Percentiles rank a stretch among this genome's conserved stretches.
phyloP scores from a whole-genome alignment of 371 early-diverging fungal genomes.

The Mortierella sp. region DNA sequence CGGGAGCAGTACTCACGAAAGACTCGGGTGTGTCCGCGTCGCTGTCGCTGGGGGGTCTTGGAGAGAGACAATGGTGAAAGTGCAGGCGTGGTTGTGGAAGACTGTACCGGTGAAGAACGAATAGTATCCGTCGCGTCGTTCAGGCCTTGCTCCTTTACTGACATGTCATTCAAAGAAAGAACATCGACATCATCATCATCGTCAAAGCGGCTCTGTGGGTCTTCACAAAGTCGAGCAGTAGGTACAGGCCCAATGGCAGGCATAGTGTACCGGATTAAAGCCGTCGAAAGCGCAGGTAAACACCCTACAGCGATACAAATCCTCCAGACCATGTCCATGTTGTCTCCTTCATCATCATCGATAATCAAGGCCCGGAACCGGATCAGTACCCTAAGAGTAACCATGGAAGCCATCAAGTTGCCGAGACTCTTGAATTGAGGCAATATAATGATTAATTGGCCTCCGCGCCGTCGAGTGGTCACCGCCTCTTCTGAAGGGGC shows the following conservation, averaged over 20 bases:
- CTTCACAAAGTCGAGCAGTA: slow-evolving; percentile 73
- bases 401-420: slow-evolving; percentile 68
- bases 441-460: slow-evolving; percentile 73
- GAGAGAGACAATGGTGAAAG: too few species aligned
- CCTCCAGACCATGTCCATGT: slow-evolving; percentile 81
- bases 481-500: slow-evolving; percentile 75
- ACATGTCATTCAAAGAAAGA: not conserved
- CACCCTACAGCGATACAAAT: slow-evolving; percentile 66
- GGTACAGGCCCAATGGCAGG: slow-evolving; percentile 32
- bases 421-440: slow-evolving; percentile 82
- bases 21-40: slow-evolving; percentile 24
- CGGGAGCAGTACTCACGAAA: slow-evolving; percentile 64
- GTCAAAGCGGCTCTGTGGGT: slow-evolving; percentile 63
- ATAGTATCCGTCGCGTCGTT: not conserved
- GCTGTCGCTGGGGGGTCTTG: not conserved
- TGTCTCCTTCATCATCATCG: slow-evolving; percentile 45
- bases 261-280: slow-evolving; percentile 76
- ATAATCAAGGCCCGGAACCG: slow-evolving; percentile 61
- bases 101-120: not conserved
- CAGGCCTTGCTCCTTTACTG: not conserved
- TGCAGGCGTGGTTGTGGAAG: not conserved
- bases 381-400: slow-evolving; percentile 65
- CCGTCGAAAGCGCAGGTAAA: slow-evolving; percentile 71
- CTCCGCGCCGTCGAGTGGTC: slow-evolving; percentile 57
- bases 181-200: not conserved